Conservation (phyloP, 2,329 filamentous ascomycete species). For the Aspergillus japonicus region DNA sequence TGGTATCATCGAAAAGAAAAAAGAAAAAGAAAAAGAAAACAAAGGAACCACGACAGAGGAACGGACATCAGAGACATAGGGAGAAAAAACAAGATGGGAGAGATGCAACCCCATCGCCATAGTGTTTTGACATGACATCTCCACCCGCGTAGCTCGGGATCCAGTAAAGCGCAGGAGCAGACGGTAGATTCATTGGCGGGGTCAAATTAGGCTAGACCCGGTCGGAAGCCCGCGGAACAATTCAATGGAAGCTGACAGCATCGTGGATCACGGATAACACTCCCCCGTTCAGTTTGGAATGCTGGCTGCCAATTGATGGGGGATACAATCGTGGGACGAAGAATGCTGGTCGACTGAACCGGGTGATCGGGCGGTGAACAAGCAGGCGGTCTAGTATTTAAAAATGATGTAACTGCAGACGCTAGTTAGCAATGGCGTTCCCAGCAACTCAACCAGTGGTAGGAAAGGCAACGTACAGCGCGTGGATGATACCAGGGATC, state of each 20-base stretch:
- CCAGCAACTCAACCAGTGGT: neutral
- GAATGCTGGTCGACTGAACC: conserved; percentile 6
- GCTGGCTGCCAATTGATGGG: neutral
- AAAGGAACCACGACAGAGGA: conserved; percentile 20
- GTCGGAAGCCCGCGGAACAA: conserved; percentile 32
- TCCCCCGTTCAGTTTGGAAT: conserved; percentile 10
- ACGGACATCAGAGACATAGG: conserved; percentile 15
- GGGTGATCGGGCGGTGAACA: neutral
- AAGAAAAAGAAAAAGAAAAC: conserved; percentile 24
- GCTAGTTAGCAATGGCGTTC: conserved; percentile 14
- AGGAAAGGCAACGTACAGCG: conserved; percentile 60
- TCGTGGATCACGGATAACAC: conserved; percentile 1
- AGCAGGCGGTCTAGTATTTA: conserved; percentile 65
- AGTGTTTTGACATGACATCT: neutral
- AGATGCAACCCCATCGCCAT: conserved; percentile 17
- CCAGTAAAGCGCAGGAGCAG: neutral
- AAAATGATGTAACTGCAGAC: conserved; percentile 73
- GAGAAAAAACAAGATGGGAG: neutral
- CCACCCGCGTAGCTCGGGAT: neutral
- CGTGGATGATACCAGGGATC: conserved; percentile 86
- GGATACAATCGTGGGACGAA: conserved; percentile 7
- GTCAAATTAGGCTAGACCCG: conserved; percentile 28
- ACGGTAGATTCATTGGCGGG: conserved; percentile 9
- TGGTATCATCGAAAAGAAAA: conserved; percentile 40
- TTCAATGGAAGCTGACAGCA: conserved; percentile 17